A percentile compares a stretch with the other conserved stretches of the same genome.
Conservation (phyloP, 106 monocot genomes). For the Acorus calamus region DNA sequence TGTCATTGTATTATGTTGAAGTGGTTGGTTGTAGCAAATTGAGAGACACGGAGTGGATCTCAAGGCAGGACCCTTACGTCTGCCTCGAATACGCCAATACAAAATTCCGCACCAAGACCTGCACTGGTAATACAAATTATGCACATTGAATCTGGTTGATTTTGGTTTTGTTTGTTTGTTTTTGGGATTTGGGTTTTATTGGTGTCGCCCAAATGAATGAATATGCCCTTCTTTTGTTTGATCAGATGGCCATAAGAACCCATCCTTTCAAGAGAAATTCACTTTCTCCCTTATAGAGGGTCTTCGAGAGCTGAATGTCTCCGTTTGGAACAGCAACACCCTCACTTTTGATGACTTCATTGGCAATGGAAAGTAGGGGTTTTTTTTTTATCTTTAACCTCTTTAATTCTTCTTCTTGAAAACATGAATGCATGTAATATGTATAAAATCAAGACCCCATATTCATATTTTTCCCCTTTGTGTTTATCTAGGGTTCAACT, state of each 20-base stretch:
- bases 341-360: conserved; percentile 48
- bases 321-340: conserved; percentile 67
- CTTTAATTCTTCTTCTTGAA: background rate
- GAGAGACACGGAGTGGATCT: conserved; percentile 70
- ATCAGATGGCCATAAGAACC: too few relatives aligned
- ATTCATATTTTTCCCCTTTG: background rate
- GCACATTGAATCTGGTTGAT: too few relatives aligned
- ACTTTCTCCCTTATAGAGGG: conserved; percentile 53
- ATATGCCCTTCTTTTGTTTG: too few relatives aligned
- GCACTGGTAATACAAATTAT: conserved; percentile 38
- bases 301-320: conserved; percentile 41
- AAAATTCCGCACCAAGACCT: conserved; percentile 73
- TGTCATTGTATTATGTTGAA: background rate
- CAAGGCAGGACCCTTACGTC: conserved; percentile 85
- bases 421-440: background rate
- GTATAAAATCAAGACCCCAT: background rate
- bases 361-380: conserved; percentile 33
- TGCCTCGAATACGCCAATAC: conserved; percentile 70
- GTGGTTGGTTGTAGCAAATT: conserved; percentile 69
- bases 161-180: too few relatives aligned
- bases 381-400: background rate
- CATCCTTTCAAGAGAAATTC: conserved; percentile 49
- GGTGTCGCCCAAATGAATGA: too few relatives aligned
- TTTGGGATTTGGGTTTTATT: too few relatives aligned
- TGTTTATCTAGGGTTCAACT: conserved; percentile 31